A percentile compares a stretch with the other conserved stretches of the same genome.
phyloP scores from a whole-genome alignment of 345 rosid species.

The Euphorbia peplus region DNA sequence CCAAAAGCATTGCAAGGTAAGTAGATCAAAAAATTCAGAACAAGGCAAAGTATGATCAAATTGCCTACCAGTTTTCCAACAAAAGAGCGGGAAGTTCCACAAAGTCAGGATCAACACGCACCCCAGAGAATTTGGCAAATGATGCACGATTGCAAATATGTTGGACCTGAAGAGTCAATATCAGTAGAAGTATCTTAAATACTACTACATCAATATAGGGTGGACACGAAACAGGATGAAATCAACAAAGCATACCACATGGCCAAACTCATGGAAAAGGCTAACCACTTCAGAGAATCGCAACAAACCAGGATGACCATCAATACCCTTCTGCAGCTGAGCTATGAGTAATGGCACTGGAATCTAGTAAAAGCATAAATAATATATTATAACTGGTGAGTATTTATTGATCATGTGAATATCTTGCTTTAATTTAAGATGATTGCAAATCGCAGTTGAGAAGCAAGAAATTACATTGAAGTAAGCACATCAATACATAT shows the following conservation, averaged over 20 bases:
- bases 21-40: background rate
- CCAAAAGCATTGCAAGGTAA: slow-evolving; percentile 15
- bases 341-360: slow-evolving; percentile 73
- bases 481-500: background rate
- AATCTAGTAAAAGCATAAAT: slow-evolving; percentile 42
- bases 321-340: slow-evolving; percentile 55
- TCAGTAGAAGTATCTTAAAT: slow-evolving; percentile 1
- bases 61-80: slow-evolving; percentile 72
- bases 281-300: slow-evolving; percentile 89
- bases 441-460: slow-evolving; percentile 13
- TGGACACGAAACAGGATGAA: slow-evolving; percentile 11
- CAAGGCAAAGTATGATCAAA: slow-evolving; percentile 8
- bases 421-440: slow-evolving; percentile 10
- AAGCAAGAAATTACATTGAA: slow-evolving; percentile 4
- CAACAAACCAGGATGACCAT: slow-evolving; percentile 44
- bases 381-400: background rate
- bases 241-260: slow-evolving; percentile 67
- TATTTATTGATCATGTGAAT: background rate
- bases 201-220: background rate
- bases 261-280: slow-evolving; percentile 93
- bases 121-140: slow-evolving; percentile 81
- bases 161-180: slow-evolving; percentile 58
- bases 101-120: slow-evolving; percentile 85
- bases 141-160: slow-evolving; percentile 87
- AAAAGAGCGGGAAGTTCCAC: slow-evolving; percentile 85